phyloP scores from a whole-genome alignment of 495 filamentous ascomycete genomes.

The Astrothelium subdiscretum region DNA sequence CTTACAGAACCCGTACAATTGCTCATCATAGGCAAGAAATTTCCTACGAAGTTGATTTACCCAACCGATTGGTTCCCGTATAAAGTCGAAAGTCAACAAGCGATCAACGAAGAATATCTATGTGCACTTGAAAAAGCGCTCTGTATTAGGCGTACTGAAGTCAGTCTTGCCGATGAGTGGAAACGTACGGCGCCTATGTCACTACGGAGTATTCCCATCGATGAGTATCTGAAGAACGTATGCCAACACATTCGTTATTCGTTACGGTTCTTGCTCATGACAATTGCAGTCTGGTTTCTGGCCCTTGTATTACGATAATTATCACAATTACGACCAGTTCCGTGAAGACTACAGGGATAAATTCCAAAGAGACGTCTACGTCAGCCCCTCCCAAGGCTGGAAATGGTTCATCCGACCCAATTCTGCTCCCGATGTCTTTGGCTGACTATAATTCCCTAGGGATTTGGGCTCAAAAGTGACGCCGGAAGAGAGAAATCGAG shows the following conservation, averaged over 20 bases:
- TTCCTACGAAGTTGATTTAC: conserved; percentile 29
- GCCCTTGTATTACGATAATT: neutral
- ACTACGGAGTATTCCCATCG: neutral
- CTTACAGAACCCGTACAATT: too few relatives aligned
- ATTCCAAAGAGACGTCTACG: neutral
- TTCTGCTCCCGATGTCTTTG: neutral
- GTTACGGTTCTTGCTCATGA: neutral
- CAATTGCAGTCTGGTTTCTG: neutral
- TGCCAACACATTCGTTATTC: neutral
- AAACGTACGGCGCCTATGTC: neutral
- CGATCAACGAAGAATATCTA: neutral
- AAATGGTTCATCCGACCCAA: neutral
- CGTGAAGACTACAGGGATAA: neutral
- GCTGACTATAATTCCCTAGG: neutral
- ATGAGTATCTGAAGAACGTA: neutral
- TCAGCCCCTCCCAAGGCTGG: neutral
- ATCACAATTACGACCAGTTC: neutral
- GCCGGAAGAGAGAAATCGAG: neutral
- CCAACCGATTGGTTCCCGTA: conserved; percentile 28
- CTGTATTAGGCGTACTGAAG: neutral
- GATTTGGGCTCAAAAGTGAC: neutral
- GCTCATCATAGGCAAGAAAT: conserved; percentile 9
- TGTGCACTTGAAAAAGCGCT: neutral
- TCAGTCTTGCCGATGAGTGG: neutral
- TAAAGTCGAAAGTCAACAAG: neutral